phyloP scores from a whole-genome alignment of 2,329 filamentous ascomycete species.

The Trichoderma aggressivum region DNA sequence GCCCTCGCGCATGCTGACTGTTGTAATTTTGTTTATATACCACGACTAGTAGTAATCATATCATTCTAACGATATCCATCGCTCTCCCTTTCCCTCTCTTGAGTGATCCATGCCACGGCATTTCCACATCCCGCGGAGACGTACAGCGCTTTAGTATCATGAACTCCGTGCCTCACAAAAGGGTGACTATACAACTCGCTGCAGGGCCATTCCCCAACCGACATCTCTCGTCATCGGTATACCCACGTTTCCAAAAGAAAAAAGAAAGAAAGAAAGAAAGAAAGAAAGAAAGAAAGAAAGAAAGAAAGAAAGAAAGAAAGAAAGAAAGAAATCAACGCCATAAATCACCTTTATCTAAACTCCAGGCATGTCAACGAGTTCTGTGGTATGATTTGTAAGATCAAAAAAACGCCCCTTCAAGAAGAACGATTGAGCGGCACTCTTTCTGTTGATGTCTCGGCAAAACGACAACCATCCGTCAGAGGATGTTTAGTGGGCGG shows the following conservation, averaged over 20 bases:
- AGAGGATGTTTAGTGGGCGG: conserved; percentile 47
- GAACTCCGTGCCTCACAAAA: background rate
- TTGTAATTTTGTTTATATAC: background rate
- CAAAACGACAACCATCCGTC: background rate
- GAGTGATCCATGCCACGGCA: background rate
- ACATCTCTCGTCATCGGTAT: background rate
- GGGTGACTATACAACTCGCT: background rate
- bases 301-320: background rate
- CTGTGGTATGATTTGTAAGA: background rate
- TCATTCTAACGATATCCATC: conserved; percentile 2
- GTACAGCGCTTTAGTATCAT: background rate
- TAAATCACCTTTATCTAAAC: conserved; percentile 25
- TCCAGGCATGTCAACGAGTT: conserved; percentile 19
- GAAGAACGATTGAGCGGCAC: background rate
- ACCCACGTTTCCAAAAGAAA: background rate
- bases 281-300: background rate
- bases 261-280: background rate
- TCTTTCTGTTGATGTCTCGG: background rate
- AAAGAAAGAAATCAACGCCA: conserved; percentile 18
- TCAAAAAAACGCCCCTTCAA: background rate
- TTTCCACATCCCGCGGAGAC: background rate
- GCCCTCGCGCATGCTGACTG: background rate
- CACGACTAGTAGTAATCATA: background rate
- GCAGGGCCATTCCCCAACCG: background rate
- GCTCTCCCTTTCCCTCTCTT: background rate